Percentiles rank a stretch among this genome's conserved stretches.
Conservation (phyloP, 1,284 basidiomycete genomes). For the Sanguinoderma infundibulare region DNA sequence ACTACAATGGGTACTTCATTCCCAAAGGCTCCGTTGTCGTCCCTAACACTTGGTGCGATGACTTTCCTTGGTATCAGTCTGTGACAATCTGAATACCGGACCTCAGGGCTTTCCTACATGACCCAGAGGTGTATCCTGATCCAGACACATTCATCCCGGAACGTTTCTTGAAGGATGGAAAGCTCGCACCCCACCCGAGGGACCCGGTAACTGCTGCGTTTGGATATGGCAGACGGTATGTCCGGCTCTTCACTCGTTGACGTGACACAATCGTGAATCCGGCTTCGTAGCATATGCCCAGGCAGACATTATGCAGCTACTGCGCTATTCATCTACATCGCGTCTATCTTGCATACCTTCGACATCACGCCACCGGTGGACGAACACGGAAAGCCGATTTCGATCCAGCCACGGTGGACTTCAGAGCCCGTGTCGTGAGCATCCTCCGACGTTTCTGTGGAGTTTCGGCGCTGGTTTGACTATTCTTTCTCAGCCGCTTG, state of each 20-base stretch:
- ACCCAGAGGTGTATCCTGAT: slow-evolving; percentile 31
- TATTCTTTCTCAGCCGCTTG: neutral
- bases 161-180: slow-evolving; percentile 36
- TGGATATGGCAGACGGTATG: slow-evolving; percentile 40
- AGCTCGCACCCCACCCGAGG: slow-evolving; percentile 28
- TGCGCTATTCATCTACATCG: slow-evolving; percentile 10
- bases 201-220: slow-evolving; percentile 36
- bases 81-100: neutral
- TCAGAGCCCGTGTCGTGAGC: neutral
- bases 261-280: neutral
- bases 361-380: slow-evolving; percentile 8
- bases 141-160: slow-evolving; percentile 33
- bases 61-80: neutral
- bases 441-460: neutral
- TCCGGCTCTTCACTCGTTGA: neutral
- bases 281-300: slow-evolving; percentile 2
- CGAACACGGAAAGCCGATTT: neutral
- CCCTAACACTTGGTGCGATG: slow-evolving; percentile 21
- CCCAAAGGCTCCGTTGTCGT: slow-evolving; percentile 21
- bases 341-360: slow-evolving; percentile 12
- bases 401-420: neutral
- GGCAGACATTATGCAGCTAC: slow-evolving; percentile 10
- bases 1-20: slow-evolving; percentile 27
- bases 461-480: neutral
- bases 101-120: slow-evolving; percentile 32